Percentiles rank a stretch among this genome's conserved stretches.
These are phyloP conservation scores for Noccaea bulbosa DNA, from an alignment of 345 rosid species.

Conservation along the genomic window DNA sequence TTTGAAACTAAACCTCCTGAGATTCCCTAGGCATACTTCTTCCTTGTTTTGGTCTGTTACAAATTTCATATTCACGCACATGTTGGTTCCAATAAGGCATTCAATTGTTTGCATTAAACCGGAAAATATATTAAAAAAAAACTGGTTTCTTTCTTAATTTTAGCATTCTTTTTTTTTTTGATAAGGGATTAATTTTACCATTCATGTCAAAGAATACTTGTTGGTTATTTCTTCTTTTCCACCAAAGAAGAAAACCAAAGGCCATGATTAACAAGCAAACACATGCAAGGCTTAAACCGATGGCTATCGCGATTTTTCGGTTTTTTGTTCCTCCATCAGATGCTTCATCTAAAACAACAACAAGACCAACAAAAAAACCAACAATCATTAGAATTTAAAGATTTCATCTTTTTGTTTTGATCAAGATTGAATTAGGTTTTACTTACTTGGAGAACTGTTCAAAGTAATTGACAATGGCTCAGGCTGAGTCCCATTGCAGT, in stretches of 20 bases:
- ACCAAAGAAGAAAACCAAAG: slow-evolving; percentile 75
- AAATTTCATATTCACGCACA: not conserved
- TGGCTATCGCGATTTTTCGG: slow-evolving; percentile 68
- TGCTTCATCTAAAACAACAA: slow-evolving; percentile 50
- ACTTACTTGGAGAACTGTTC: slow-evolving; percentile 62
- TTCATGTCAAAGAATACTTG: slow-evolving; percentile 89
- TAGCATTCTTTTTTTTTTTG: too few relatives aligned
- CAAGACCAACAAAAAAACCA: not conserved
- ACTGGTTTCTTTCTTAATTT: slow-evolving; percentile 23
- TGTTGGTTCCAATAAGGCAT: not conserved
- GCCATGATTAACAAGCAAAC: slow-evolving; percentile 64
- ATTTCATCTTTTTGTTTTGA: not conserved
- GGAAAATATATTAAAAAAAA: not conserved
- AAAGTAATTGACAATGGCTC: slow-evolving; percentile 51
- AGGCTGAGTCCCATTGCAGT: slow-evolving; percentile 65
- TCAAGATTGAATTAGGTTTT: slow-evolving; percentile 19
- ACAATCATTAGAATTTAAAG: not conserved
- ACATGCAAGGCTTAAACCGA: slow-evolving; percentile 71
- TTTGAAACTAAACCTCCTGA: slow-evolving; percentile 81
- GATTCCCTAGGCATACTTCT: slow-evolving; percentile 79
- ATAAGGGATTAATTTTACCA: slow-evolving; percentile 65
- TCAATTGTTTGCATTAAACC: not conserved
- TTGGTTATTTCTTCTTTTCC: slow-evolving; percentile 76
- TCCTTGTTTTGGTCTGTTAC: slow-evolving; percentile 64
- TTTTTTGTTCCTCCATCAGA: slow-evolving; percentile 54